These are phyloP conservation scores for Russula brevipes DNA, from an alignment of 768 basidiomycete genomes.

Conservation along the genomic window DNA sequence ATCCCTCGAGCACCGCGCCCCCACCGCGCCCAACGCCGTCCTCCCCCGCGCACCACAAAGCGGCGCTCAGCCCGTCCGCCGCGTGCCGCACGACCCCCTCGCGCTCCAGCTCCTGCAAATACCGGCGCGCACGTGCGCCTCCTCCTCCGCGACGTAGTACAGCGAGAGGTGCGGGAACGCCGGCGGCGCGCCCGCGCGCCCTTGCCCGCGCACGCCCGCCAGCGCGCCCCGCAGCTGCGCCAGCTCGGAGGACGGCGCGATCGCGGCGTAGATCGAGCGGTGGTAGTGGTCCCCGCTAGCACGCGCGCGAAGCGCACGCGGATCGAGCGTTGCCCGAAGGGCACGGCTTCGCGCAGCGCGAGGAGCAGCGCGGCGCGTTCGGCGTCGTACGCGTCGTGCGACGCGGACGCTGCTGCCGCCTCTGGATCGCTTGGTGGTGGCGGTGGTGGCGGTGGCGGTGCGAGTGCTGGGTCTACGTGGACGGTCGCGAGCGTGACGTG, in stretches of 20 bases:
- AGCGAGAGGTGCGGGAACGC: slow-evolving; percentile 68
- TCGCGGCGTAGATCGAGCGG: slow-evolving; percentile 60
- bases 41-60: slow-evolving; percentile 33
- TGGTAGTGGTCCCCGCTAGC: slow-evolving; percentile 56
- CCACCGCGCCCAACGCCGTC: background rate
- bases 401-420: background rate
- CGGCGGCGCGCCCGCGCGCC: slow-evolving; percentile 41
- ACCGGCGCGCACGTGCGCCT: slow-evolving; percentile 52
- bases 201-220: slow-evolving; percentile 34
- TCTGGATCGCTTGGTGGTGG: background rate
- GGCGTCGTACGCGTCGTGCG: too few relatives aligned
- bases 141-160: slow-evolving; percentile 66
- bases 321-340: slow-evolving; percentile 34
- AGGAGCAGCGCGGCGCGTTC: slow-evolving; percentile 20
- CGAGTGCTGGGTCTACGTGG: slow-evolving; percentile 20
- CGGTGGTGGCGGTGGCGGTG: slow-evolving; percentile 28
- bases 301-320: slow-evolving; percentile 48
- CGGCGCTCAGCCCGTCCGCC: slow-evolving; percentile 27
- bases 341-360: slow-evolving; percentile 39
- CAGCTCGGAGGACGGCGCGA: slow-evolving; percentile 45
- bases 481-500: slow-evolving; percentile 63
- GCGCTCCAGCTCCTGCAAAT: slow-evolving; percentile 40
- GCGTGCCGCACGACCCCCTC: slow-evolving; percentile 33
- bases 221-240: slow-evolving; percentile 45
- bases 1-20: slow-evolving; percentile 32